Evolutionary conservation across 306 rosid species (phyloP), one percentile per base, ranked within the genome.

Genomic region (Dalbergia cultrata): DNA sequence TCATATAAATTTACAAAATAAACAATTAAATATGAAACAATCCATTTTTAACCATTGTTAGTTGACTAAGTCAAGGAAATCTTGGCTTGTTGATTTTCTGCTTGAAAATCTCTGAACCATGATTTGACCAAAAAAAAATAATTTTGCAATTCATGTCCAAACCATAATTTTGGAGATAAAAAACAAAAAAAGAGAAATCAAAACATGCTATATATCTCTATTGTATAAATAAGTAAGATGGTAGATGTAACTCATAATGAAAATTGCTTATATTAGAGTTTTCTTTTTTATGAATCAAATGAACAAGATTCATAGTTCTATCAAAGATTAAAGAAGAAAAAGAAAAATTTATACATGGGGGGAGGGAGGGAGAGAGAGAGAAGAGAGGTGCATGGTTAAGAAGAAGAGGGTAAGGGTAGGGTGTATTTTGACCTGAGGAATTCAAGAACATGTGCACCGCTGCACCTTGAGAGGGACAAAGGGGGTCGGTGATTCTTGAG

Each of bases 371-470:
- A 33, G 5, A 5, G 16, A 52, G 62, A 9, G 26, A 11, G 1
- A 39, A 14, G 68, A 78, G 62, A 59, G 5, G 70, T 59, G 77
- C 71, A 60, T 58, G 77, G 13, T 45, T 49, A 64, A 8, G 13
- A 21, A 13, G 18, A 13, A 9, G 14, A 54, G 47, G 44, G 47
- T 33, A 31, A 21, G 4, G 37, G 10, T 5, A 31, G 6, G 13
- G 11, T 18, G 11, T 14, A 8, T 5, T 0, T 3, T 21, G 61
- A 87, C 67, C 99, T 80, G 70, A 96, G 98, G 70, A 96, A 96
- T 81, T 96, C 99, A 65, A 96, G 98, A 8, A 96, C 99, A 54
- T 96, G 97, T 37, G 99, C 99, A 22, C 98, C 99, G 53, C 99
- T 96, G 78, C 99, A 96, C 69, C 99, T 84, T 12, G 97, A 88